These are phyloP conservation scores for Mucor plumbeus DNA, from an alignment of 371 early-diverging fungal species.

Conservation along the genomic window DNA sequence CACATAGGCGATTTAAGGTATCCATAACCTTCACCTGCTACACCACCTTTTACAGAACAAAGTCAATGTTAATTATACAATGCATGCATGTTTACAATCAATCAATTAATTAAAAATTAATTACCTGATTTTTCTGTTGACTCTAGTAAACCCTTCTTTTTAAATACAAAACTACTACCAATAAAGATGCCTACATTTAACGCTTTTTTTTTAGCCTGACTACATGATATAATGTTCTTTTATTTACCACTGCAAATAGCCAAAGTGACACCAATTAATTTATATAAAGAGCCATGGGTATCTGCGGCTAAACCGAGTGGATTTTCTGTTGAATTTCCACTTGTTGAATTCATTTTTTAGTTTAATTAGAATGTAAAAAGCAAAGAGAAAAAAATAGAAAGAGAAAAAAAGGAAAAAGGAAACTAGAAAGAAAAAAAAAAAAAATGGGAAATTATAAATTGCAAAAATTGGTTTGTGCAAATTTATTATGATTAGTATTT, in stretches of 20 bases:
- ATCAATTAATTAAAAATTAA: not conserved
- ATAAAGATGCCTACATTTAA: slow-evolving; percentile 75
- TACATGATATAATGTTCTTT: too few species aligned
- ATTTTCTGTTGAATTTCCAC: slow-evolving; percentile 16
- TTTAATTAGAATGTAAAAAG: not conserved
- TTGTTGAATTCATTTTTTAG: slow-evolving; percentile 5
- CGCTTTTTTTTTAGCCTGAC: not conserved
- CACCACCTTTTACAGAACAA: slow-evolving; percentile 27
- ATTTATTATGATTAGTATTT: not conserved
- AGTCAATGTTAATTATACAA: slow-evolving; percentile 3
- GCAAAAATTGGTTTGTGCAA: not conserved
- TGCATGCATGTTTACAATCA: not conserved
- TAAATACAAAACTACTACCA: slow-evolving; percentile 89
- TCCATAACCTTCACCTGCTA: slow-evolving; percentile 82
- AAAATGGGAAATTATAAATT: not conserved
- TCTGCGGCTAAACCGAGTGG: slow-evolving; percentile 15
- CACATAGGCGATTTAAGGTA: slow-evolving; percentile 89
- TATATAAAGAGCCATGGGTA: slow-evolving; percentile 54
- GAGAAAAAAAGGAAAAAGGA: not conserved
- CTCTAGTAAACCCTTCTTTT: slow-evolving; percentile 90
- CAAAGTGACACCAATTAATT: slow-evolving; percentile 85
- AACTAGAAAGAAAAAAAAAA: not conserved
- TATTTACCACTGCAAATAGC: slow-evolving; percentile 73
- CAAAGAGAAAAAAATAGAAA: not conserved
- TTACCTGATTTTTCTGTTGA: slow-evolving; percentile 66